Evolutionary conservation across 192 early-diverging fungal species (phyloP).

Genomic region (Backusella tuberculispora): DNA sequence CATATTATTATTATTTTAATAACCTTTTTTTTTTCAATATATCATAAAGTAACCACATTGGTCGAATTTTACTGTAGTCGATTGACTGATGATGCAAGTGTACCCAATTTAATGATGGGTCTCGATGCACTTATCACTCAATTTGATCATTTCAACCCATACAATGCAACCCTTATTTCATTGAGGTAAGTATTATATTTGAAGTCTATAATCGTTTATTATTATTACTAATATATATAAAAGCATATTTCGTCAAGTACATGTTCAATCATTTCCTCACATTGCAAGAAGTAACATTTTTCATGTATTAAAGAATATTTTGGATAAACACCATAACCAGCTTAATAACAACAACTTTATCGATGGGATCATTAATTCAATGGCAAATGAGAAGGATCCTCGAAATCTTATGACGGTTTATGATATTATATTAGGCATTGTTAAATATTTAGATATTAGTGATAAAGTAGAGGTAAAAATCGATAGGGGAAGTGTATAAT

Average conservation of each 20-base stretch:
- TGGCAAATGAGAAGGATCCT: constrained; percentile 99
- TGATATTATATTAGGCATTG: constrained; percentile 71
- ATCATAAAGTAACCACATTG: constrained; percentile 53
- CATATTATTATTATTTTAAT: no score
- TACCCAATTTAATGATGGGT: constrained; percentile 66
- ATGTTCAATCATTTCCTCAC: constrained; percentile 91
- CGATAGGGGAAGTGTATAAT: not conserved
- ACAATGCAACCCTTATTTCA: constrained; percentile 54
- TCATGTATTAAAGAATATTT: constrained; percentile 68
- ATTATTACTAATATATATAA: not conserved
- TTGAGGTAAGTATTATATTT: constrained; percentile 9
- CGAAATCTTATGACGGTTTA: constrained; percentile 91
- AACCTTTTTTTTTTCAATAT: no score
- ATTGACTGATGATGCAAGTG: constrained; percentile 70
- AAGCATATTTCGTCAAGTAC: constrained; percentile 81
- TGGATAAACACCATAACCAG: constrained; percentile 57
- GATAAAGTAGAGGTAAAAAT: constrained; percentile 68
- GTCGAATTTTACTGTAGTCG: constrained; percentile 76
- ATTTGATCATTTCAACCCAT: constrained; percentile 61
- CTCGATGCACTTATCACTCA: constrained; percentile 56
- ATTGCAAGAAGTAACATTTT: constrained; percentile 75
- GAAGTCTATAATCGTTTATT: no score
- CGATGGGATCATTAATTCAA: constrained; percentile 77
- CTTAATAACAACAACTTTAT: constrained; percentile 75
- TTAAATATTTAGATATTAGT: constrained; percentile 76